Evolutionary conservation across 768 basidiomycete species (phyloP), one percentile per base, ranked within the genome.

Genomic region (Botryobasidium botryosum): DNA sequence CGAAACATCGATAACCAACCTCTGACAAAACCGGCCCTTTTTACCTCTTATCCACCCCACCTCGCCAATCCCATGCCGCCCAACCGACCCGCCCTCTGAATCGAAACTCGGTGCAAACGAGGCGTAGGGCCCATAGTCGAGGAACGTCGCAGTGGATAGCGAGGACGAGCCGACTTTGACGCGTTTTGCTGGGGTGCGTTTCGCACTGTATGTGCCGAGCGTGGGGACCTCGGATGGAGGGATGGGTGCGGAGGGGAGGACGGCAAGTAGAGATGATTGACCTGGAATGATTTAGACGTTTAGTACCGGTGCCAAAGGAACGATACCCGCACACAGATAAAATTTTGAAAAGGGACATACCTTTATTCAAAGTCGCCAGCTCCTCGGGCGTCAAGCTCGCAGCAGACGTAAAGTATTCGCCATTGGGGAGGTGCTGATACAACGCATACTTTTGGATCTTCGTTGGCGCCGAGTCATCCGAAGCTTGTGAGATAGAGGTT

Each of bases 391-490:
- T 66, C 62, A 45, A 52, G 43, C 27, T 31, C 25, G 63, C 47
- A 40, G 84, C 83, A 13, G 53, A 53, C 13, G 81, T 69, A 77
- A 82, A 88, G 65, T 75, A 84, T 47, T 79, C 77, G 31, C 76
- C 82, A 1, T 66, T 69, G 1, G 85, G 81, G 5, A 88, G 65
- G 48, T 75, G 77, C 54, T 88, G 84, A 51, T 86, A 68, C 37
- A 88, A 71, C 3, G 85, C 83, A 60, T 78, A 85, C 54, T 68
- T n/a, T n/a, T n/a, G n/a, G n/a, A n/a, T n/a, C n/a, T n/a, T n/a
- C n/a, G n/a, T n/a, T n/a, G n/a, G n/a, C n/a, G n/a, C n/a, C n/a
- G n/a, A n/a, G n/a, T n/a, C n/a, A n/a, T n/a, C n/a, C n/a, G n/a
- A n/a, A n/a, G n/a, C n/a, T n/a, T n/a, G n/a, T n/a, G n/a, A n/a